Percentiles rank a stretch among this genome's conserved stretches.
phyloP scores from a whole-genome alignment of 1,284 basidiomycete genomes.

The Sanguinoderma infundibulare region DNA sequence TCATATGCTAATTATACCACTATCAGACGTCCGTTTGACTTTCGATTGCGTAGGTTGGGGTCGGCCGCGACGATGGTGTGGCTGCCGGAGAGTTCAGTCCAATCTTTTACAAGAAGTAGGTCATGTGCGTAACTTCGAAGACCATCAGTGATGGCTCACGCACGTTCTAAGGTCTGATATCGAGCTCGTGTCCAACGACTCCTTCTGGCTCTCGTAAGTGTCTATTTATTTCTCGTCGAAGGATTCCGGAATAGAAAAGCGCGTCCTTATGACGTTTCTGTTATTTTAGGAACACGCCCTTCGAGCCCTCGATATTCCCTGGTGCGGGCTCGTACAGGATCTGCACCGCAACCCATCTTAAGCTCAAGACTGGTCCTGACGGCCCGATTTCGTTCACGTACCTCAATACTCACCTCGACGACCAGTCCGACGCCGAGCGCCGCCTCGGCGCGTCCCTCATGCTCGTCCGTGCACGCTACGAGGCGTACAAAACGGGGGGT shows the following conservation, averaged over 20 bases:
- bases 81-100: conserved; percentile 65
- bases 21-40: not conserved
- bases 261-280: not conserved
- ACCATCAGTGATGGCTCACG: not conserved
- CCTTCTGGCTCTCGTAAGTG: conserved; percentile 60
- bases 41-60: conserved; percentile 48
- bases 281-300: conserved; percentile 47
- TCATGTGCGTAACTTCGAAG: not conserved
- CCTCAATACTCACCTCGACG: conserved; percentile 59
- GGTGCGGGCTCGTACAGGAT: conserved; percentile 57
- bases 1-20: not conserved
- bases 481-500: conserved; percentile 42
- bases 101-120: conserved; percentile 63
- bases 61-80: conserved; percentile 65
- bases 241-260: not conserved
- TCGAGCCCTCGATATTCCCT: conserved; percentile 53
- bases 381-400: conserved; percentile 40
- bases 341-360: conserved; percentile 52
- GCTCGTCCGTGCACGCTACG: conserved; percentile 51
- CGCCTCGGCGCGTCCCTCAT: conserved; percentile 55
- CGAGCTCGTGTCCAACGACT: conserved; percentile 47
- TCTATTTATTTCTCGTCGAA: not conserved
- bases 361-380: conserved; percentile 22
- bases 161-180: conserved; percentile 39
- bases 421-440: conserved; percentile 57